Evolutionary conservation across 2,329 filamentous ascomycete species (phyloP).

Genomic region (Aspergillus phoenicis): DNA sequence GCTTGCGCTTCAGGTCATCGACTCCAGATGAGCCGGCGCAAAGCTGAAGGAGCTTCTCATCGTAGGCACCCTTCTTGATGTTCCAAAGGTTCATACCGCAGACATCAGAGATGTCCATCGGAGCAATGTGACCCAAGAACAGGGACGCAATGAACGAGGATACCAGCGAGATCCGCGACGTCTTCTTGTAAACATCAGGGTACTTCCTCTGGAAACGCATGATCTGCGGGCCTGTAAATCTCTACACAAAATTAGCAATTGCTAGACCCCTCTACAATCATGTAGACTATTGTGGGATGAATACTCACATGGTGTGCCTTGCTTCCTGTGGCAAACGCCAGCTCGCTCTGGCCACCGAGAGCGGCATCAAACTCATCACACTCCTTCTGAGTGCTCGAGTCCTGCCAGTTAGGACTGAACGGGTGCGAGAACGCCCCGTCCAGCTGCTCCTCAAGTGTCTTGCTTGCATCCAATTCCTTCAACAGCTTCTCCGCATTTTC

Average conservation of each 20-base stretch:
- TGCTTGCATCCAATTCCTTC: constrained; percentile 59
- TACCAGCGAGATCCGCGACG: constrained; percentile 84
- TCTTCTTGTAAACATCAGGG: constrained; percentile 77
- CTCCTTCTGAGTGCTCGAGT: constrained; percentile 89
- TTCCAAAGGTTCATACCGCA: constrained; percentile 98
- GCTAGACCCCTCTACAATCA: constrained; percentile 3
- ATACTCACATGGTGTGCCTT: constrained; percentile 83
- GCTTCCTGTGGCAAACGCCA: constrained; percentile 84
- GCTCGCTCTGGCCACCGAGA: constrained; percentile 65
- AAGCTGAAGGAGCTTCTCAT: constrained; percentile 72
- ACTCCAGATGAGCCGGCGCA: constrained; percentile 68
- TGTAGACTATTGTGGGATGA: constrained; percentile 5
- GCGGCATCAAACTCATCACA: constrained; percentile 82
- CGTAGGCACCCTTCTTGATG: constrained; percentile 72
- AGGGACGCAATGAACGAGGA: constrained; percentile 93
- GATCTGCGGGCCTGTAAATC: constrained; percentile 97
- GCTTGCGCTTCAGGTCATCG: constrained; percentile 70
- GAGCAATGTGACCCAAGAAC: constrained; percentile 81
- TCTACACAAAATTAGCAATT: constrained; percentile 50
- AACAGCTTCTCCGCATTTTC: constrained; percentile 68
- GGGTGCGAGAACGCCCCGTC: constrained; percentile 74
- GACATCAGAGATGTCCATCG: constrained; percentile 90
- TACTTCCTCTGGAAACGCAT: constrained; percentile 80
- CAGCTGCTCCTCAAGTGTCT: constrained; percentile 72
- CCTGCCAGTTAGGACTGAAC: constrained; percentile 96